phyloP scores from a whole-genome alignment of 306 rosid genomes.

The Albizia julibrissin region DNA sequence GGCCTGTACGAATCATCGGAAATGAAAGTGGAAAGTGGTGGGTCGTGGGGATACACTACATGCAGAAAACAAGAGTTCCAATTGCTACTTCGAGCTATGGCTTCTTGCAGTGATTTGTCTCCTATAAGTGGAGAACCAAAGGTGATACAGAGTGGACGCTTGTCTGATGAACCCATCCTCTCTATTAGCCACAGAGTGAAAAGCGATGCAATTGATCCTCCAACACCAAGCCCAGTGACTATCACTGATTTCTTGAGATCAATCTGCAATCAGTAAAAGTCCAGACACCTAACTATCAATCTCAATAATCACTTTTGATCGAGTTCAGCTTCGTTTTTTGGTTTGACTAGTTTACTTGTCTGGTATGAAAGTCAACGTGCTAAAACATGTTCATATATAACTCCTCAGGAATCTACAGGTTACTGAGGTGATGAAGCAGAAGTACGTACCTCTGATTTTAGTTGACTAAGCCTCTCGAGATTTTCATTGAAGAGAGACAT shows the following conservation, averaged over 20 bases:
- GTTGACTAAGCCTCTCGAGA: neutral
- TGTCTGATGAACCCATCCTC: slow-evolving; percentile 9
- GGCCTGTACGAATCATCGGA: slow-evolving; percentile 34
- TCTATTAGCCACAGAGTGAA: slow-evolving; percentile 63
- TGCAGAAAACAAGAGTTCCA: slow-evolving; percentile 79
- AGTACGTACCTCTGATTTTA: slow-evolving; percentile 50
- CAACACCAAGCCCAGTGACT: slow-evolving; percentile 59
- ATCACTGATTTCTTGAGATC: slow-evolving; percentile 32
- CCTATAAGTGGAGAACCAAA: slow-evolving; percentile 75
- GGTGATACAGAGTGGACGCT: slow-evolving; percentile 72
- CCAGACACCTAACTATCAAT: neutral
- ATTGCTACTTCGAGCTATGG: slow-evolving; percentile 44
- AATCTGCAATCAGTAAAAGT: slow-evolving; percentile 30
- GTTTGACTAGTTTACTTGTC: neutral
- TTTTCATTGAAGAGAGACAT: slow-evolving; percentile 32
- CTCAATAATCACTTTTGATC: no score
- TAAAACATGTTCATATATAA: neutral
- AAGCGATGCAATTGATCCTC: slow-evolving; percentile 77
- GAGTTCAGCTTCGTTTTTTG: neutral
- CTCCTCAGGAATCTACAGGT: neutral
- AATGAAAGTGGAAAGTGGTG: slow-evolving; percentile 37
- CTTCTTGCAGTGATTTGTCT: slow-evolving; percentile 40
- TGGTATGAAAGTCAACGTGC: neutral
- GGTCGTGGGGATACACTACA: slow-evolving; percentile 50
- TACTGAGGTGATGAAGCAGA: neutral